Percentiles rank a stretch among this genome's conserved stretches.
These are phyloP conservation scores for Ogataea pignaliae DNA, from an alignment of 805 yeast genomes.

Conservation along the genomic window DNA sequence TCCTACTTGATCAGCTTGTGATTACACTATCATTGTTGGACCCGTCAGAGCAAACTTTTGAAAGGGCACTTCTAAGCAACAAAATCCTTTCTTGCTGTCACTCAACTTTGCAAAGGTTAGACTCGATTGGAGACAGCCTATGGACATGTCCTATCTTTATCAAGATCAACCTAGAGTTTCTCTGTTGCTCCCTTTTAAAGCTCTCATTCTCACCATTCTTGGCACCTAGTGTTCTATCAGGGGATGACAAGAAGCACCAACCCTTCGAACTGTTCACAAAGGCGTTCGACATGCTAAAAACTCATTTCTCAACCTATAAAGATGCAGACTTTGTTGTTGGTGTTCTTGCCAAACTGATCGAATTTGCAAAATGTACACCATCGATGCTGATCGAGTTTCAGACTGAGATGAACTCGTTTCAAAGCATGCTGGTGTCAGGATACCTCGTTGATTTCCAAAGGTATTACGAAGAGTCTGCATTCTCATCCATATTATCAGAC, in stretches of 20 bases:
- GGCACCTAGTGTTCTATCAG: not conserved
- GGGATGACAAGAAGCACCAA: not conserved
- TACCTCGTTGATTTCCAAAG: constrained; percentile 1
- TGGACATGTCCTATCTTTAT: constrained; percentile 17
- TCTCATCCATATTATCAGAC: too few relatives aligned
- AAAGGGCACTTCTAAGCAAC: constrained; percentile 6
- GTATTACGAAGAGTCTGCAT: not conserved
- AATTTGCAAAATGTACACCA: constrained; percentile 1
- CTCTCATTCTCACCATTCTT: constrained; percentile 9
- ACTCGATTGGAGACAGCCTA: constrained; percentile 5
- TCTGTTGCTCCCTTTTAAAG: constrained; percentile 9
- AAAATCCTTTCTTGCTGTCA: constrained; percentile 7
- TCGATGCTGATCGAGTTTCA: constrained; percentile 2
- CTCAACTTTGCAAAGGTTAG: constrained; percentile 3
- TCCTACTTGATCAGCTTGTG: constrained; percentile 13
- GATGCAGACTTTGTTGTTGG: constrained; percentile 13
- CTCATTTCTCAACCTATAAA: constrained; percentile 6
- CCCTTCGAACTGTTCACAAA: constrained; percentile 2
- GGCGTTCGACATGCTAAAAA: constrained; percentile 9
- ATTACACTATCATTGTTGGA: constrained; percentile 18
- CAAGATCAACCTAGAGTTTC: constrained; percentile 21
- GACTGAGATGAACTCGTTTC: not conserved
- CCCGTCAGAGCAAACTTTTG: constrained; percentile 9
- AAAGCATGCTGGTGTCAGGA: constrained; percentile 4
- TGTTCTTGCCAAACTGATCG: constrained; percentile 6